Evolutionary conservation across 2,329 filamentous ascomycete species (phyloP).

Genomic region (Mycogone perniciosa): DNA sequence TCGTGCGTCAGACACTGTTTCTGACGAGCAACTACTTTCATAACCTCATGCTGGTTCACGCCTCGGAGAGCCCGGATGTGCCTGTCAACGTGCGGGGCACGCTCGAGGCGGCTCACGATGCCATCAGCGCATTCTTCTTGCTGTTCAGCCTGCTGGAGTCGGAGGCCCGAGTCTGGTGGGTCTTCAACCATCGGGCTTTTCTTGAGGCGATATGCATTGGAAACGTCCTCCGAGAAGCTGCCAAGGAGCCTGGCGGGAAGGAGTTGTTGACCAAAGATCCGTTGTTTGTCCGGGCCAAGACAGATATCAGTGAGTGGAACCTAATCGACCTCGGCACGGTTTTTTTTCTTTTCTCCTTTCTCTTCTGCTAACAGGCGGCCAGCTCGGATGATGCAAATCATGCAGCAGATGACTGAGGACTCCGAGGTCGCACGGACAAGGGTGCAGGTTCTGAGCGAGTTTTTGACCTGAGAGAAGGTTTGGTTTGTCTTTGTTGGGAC

Average conservation of each 20-base stretch:
- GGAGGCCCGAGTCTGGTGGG: conserved; percentile 78
- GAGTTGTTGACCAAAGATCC: conserved; percentile 47
- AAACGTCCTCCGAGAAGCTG: conserved; percentile 49
- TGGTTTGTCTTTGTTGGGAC: not conserved
- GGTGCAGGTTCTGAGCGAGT: conserved; percentile 52
- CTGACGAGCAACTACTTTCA: conserved; percentile 79
- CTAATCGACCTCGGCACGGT: not conserved
- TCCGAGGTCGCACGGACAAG: conserved; percentile 54
- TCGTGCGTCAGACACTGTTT: conserved; percentile 69
- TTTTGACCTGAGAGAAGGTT: conserved; percentile 26
- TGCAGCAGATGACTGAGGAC: conserved; percentile 53
- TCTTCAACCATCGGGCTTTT: conserved; percentile 75
- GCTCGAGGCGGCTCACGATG: conserved; percentile 69
- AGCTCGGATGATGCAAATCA: conserved; percentile 59
- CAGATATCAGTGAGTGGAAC: conserved; percentile 50
- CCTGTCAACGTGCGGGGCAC: conserved; percentile 62
- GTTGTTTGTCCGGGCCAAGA: conserved; percentile 52
- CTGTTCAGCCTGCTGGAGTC: conserved; percentile 61
- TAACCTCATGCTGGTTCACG: conserved; percentile 73
- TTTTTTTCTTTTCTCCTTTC: conserved; percentile 12
- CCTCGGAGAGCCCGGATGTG: conserved; percentile 59
- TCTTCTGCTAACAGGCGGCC: conserved; percentile 3
- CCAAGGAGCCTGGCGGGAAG: conserved; percentile 38
- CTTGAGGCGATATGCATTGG: conserved; percentile 67
- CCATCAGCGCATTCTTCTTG: conserved; percentile 68